These are phyloP conservation scores for Petunia hybrid DNA, from an alignment of 305 asterid genomes.

Conservation along the genomic window DNA sequence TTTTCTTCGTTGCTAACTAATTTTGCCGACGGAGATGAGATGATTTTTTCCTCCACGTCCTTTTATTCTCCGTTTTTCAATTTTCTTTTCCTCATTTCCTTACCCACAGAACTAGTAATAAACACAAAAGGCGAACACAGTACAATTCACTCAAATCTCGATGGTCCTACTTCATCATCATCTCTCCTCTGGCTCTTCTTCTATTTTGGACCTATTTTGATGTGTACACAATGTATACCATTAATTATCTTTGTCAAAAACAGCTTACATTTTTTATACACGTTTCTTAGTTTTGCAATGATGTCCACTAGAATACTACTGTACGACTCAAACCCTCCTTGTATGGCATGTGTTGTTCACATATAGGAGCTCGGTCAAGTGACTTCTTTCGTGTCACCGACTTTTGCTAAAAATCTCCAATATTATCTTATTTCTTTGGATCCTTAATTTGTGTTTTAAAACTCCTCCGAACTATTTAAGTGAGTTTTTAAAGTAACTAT, in stretches of 20 bases:
- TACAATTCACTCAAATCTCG: not conserved
- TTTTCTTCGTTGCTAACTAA: too few relatives aligned
- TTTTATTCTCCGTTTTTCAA: too few relatives aligned
- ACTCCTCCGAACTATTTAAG: too few relatives aligned
- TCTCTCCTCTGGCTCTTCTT: not conserved
- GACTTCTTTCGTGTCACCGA: too few relatives aligned
- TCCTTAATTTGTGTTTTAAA: too few relatives aligned
- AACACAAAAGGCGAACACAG: not conserved
- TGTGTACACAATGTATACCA: not conserved
- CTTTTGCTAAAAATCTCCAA: too few relatives aligned
- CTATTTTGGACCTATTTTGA: not conserved
- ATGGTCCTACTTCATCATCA: slow-evolving; percentile 23
- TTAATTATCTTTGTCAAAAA: not conserved
- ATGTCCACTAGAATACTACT: not conserved
- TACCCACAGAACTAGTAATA: not conserved
- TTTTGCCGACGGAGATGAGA: too few relatives aligned
- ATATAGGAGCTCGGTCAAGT: too few relatives aligned
- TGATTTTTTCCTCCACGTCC: too few relatives aligned
- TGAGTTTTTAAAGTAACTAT: too few relatives aligned
- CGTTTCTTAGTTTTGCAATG: not conserved
- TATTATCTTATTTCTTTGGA: too few relatives aligned
- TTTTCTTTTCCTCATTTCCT: not conserved
- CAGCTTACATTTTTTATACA: not conserved
- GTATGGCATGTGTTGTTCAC: not conserved
- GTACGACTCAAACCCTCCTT: not conserved